Base-by-base conservation (phyloP, 257 asterid genomes). In the Solanum infundibuliforme region DNA sequence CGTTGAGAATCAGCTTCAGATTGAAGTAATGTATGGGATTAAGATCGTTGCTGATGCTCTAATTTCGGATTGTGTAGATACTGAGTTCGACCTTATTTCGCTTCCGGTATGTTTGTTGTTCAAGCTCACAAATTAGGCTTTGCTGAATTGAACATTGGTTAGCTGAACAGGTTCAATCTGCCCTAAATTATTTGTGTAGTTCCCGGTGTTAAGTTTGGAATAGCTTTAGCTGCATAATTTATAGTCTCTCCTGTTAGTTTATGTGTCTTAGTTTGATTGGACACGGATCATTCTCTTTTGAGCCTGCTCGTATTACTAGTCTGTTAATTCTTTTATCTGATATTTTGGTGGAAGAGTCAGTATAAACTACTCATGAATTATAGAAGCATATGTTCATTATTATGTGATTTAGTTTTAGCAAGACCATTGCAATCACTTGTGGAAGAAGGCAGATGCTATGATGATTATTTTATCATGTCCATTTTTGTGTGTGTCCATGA, bases 21-120 rank as follows among this genome's bases (percentile, higher is more conserved):
- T 95, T 60, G 99, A 95, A 74, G 98, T 95, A 73, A 84, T 91
- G 86, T 94, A 93, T 90, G 98, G 96, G 25, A 90, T 95, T 38
- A 95, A 95, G 90, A 93, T 97, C 74, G 92, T 97, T 20, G 98
- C 98, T 34, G 99, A 97, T 93, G 92, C 98, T 36, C 91, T 97
- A 46, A 92, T 97, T 89, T 92, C 98, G 13, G 98, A 95, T 79
- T 95, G 97, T 83, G 91, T 89, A 6, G 93, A 91, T 73, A 87
- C 94, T 87, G 90, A 62, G 3, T 97, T 94, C 83, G 99, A 97
- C 89, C 98, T 97, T 77, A 92, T 97, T 35, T 93, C 98, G 75
- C 98, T 97, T 69, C 96, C 99, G 20, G 99, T 97, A 86, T 38
- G 90, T 68, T 82, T 86, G 3, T 76, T 58, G 60, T 88, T 73